Conservation (phyloP, 805 yeast genomes). For the Ogataea allantospora region DNA sequence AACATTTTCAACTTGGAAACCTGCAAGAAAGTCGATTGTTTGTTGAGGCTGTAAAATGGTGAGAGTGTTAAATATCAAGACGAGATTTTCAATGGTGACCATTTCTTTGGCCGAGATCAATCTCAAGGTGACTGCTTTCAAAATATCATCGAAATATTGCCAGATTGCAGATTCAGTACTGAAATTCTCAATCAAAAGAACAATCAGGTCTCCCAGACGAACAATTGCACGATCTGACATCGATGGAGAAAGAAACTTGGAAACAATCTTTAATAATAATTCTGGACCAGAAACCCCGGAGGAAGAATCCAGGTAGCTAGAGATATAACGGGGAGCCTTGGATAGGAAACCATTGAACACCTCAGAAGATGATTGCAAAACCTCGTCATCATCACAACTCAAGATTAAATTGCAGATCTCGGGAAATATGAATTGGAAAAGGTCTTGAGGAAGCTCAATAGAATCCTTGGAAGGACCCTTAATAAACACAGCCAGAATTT, state of each 20-base stretch:
- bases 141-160: slow-evolving; percentile 51
- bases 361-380: slow-evolving; percentile 75
- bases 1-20: slow-evolving; percentile 31
- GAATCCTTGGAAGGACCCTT: slow-evolving; percentile 36
- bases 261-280: slow-evolving; percentile 59
- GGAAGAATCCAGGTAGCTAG: slow-evolving; percentile 33
- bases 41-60: slow-evolving; percentile 60
- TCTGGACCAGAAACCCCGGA: slow-evolving; percentile 48
- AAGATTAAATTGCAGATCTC: slow-evolving; percentile 40
- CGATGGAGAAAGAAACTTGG: slow-evolving; percentile 67
- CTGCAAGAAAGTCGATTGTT: slow-evolving; percentile 59
- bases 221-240: slow-evolving; percentile 79
- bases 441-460: slow-evolving; percentile 23
- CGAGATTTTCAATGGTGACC: slow-evolving; percentile 71
- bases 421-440: slow-evolving; percentile 46
- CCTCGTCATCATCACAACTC: slow-evolving; percentile 65
- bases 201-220: slow-evolving; percentile 59
- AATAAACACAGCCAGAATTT: slow-evolving; percentile 52
- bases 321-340: slow-evolving; percentile 36
- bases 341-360: slow-evolving; percentile 61
- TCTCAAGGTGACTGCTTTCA: slow-evolving; percentile 70
- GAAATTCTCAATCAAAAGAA: slow-evolving; percentile 31
- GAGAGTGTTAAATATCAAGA: slow-evolving; percentile 72
- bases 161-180: slow-evolving; percentile 37
- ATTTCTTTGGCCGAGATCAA: slow-evolving; percentile 65